Base-by-base conservation (phyloP, 2,329 filamentous ascomycete genomes). In the Nothomitra cinnamomea region DNA sequence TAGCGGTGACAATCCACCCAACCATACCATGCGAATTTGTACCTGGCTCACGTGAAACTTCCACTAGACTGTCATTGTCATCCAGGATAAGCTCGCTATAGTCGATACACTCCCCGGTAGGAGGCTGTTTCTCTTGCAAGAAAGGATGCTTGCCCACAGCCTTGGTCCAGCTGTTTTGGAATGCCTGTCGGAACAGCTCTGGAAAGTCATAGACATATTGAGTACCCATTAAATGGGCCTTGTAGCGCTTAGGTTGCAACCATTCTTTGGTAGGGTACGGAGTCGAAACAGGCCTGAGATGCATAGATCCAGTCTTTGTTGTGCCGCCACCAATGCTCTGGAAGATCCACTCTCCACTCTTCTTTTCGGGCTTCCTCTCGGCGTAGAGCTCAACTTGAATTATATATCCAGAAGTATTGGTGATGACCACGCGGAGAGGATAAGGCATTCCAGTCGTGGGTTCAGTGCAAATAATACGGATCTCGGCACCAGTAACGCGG, bases 171-270 rank as follows among this genome's bases (percentile, higher is more conserved):
- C 80, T 85, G 76, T 95, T 95, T 73, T 95, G 88, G 65, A 95
- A 87, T 45, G 92, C 88, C 71, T 96, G 92, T 65, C 92, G 82
- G 85, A 98, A 98, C 50, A 98, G 82, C 76, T 98, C 92, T 28
- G 92, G 92, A 83, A 98, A 98, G 70, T 98, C 92, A 68, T 98
- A 98, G 53, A 96, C 92, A 67, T 95, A 98, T 71, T 98, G 92
- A 25, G 92, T 98, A 59, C 92, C 92, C 89, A 98, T 95, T 57
- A 96, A 75, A 67, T 98, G 92, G 60, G 92, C 92, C 83, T 95
- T 95, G 82, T 98, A 96, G 62, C 92, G 82, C 82, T 96, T 96
- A 58, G 92, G 92, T 72, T 98, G 92, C 57, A 98, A 78, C 76
- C 89, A 94, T 70, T 95, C 94, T 81, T 98, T 98, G 65, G 90